Percentiles rank a stretch among this genome's conserved stretches.
phyloP scores from a whole-genome alignment of 768 basidiomycete species.

The Collybia mongolica region DNA sequence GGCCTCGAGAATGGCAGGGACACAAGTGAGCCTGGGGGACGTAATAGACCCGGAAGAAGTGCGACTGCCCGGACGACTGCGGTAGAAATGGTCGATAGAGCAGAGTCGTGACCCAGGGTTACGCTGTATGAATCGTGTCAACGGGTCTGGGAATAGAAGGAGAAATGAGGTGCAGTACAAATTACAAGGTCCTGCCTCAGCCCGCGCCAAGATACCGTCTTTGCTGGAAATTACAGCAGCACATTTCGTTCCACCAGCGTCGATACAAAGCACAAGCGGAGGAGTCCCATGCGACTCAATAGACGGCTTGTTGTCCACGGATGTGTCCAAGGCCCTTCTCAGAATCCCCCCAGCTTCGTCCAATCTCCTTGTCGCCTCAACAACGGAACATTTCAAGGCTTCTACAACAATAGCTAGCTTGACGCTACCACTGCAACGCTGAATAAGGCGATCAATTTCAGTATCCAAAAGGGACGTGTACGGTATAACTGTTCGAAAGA shows the following conservation, averaged over 20 bases:
- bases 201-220: slow-evolving; percentile 17
- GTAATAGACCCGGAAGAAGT: slow-evolving; percentile 1
- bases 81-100: slow-evolving; percentile 16
- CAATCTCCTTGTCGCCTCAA: slow-evolving; percentile 14
- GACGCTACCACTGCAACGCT: slow-evolving; percentile 26
- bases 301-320: neutral
- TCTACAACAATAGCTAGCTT: slow-evolving; percentile 30
- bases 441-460: slow-evolving; percentile 27
- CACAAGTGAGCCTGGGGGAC: neutral
- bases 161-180: slow-evolving; percentile 15
- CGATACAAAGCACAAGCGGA: slow-evolving; percentile 19
- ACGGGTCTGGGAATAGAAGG: neutral
- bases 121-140: slow-evolving; percentile 11
- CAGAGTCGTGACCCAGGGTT: slow-evolving; percentile 22
- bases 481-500: slow-evolving; percentile 26
- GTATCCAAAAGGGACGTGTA: slow-evolving; percentile 16
- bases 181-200: slow-evolving; percentile 24
- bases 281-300: neutral
- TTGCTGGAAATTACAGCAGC: slow-evolving; percentile 18
- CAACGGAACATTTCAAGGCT: slow-evolving; percentile 15
- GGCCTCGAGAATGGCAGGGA: slow-evolving; percentile 1
- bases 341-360: slow-evolving; percentile 18
- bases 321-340: slow-evolving; percentile 15
- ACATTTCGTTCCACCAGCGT: slow-evolving; percentile 26
- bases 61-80: slow-evolving; percentile 13